Percentiles rank a stretch among this genome's conserved stretches.
Evolutionary conservation across 768 basidiomycete species (phyloP).

Genomic region (Rickenella mellea): DNA sequence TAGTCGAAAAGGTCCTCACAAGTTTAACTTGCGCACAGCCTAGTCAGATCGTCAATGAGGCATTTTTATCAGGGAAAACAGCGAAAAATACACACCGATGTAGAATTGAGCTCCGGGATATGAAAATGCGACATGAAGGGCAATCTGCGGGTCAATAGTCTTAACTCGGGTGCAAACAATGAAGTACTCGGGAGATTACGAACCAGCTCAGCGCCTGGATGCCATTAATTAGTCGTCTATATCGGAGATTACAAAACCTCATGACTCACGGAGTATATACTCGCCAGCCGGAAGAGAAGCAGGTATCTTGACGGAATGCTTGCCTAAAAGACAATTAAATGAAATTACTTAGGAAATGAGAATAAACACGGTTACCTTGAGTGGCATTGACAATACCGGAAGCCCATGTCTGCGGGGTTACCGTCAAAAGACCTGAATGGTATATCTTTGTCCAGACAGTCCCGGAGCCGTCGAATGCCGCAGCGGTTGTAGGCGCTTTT

Average conservation of each 20-base stretch:
- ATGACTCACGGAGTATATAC: conserved; percentile 29
- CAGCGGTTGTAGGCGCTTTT: conserved; percentile 36
- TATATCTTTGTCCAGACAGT: conserved; percentile 48
- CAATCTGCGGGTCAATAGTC: conserved; percentile 22
- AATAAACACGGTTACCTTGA: conserved; percentile 19
- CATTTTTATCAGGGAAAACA: neutral
- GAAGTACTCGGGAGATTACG: conserved; percentile 10
- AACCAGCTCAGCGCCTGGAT: conserved; percentile 39
- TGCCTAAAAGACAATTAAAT: conserved; percentile 17
- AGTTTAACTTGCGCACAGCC: conserved; percentile 43
- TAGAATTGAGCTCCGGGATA: conserved; percentile 46
- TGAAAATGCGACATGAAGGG: conserved; percentile 28
- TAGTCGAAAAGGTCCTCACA: conserved; percentile 19
- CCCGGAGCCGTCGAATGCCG: conserved; percentile 37
- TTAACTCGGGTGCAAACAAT: neutral
- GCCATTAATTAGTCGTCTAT: too few relatives aligned
- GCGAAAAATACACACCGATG: conserved; percentile 25
- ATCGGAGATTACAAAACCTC: conserved; percentile 6
- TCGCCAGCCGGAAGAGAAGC: conserved; percentile 38
- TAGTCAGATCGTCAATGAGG: conserved; percentile 7
- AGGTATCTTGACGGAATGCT: conserved; percentile 35
- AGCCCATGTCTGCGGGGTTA: conserved; percentile 33
- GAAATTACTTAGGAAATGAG: neutral
- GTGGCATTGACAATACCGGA: conserved; percentile 41
- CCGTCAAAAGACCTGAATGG: conserved; percentile 33